Percentiles rank a stretch among this genome's conserved stretches.
Conservation (phyloP, 2,329 filamentous ascomycete genomes). For the Dactylellina drechsleri region DNA sequence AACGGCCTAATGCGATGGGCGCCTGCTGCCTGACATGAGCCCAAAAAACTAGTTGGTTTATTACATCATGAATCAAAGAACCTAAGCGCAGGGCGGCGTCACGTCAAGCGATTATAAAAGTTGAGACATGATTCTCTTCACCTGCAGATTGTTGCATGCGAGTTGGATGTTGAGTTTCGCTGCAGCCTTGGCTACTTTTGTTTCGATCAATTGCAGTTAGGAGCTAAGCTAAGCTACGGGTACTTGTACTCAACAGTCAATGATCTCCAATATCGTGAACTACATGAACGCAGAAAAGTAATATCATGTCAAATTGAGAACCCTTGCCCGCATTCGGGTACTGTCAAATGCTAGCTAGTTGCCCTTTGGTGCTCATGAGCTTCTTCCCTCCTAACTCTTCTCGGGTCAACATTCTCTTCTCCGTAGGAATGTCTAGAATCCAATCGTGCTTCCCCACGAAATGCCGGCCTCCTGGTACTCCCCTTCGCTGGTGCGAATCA, state of each 20-base stretch:
- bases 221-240: constrained; percentile 44
- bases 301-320: constrained; percentile 28
- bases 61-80: constrained; percentile 36
- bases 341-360: constrained; percentile 23
- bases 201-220: constrained; percentile 26
- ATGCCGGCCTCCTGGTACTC: constrained; percentile 15
- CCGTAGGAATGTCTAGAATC: constrained; percentile 44
- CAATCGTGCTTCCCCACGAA: constrained; percentile 43
- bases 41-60: constrained; percentile 10
- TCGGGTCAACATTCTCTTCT: constrained; percentile 49
- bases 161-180: constrained; percentile 10
- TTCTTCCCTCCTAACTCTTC: constrained; percentile 19
- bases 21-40: constrained; percentile 34
- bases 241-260: constrained; percentile 45
- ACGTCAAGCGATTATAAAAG: constrained; percentile 30
- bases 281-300: too few species aligned
- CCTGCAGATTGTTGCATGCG: constrained; percentile 19
- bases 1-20: background rate
- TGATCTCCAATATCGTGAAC: constrained; percentile 24
- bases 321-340: constrained; percentile 34
- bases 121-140: constrained; percentile 50
- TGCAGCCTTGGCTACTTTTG: constrained; percentile 19
- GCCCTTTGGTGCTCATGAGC: constrained; percentile 23
- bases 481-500: constrained; percentile 21
- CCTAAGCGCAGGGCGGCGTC: constrained; percentile 24